Conservation (phyloP, 371 early-diverging fungal species). For the Capillidium rhysosporum region DNA sequence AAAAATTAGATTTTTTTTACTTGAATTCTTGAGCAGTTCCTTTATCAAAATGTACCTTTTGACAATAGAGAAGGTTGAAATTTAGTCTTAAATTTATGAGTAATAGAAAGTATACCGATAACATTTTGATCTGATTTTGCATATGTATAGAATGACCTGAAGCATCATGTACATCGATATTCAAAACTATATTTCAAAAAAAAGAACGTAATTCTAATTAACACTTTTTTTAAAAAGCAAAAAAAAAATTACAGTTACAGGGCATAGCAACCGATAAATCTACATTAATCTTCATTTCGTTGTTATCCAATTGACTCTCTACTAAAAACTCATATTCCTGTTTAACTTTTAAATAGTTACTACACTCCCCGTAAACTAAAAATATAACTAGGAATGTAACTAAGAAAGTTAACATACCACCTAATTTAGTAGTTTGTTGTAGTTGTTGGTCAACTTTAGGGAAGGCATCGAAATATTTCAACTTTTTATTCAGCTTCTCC, state of each 20-base stretch:
- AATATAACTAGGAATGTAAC: constrained; percentile 37
- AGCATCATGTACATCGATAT: constrained; percentile 21
- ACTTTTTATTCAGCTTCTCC: constrained; percentile 10
- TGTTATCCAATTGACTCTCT: constrained; percentile 37
- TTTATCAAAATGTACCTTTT: constrained; percentile 22
- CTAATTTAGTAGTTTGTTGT: constrained; percentile 48
- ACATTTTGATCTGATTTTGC: constrained; percentile 16
- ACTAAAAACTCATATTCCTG: constrained; percentile 60
- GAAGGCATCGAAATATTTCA: constrained; percentile 53
- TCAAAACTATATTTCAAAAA: constrained; percentile 11
- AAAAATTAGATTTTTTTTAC: constrained; percentile 9
- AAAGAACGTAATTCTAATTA: too few species aligned
- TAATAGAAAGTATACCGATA: constrained; percentile 17
- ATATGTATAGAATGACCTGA: constrained; percentile 21
- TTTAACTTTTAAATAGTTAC: constrained; percentile 30
- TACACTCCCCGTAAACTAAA: constrained; percentile 41
- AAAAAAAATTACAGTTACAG: constrained; percentile 34
- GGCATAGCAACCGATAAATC: constrained; percentile 80
- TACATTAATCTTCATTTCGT: constrained; percentile 53
- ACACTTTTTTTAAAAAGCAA: not conserved
- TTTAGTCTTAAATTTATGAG: not conserved
- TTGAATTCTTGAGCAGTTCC: constrained; percentile 16
- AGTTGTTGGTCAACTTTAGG: constrained; percentile 69
- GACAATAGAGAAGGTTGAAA: not conserved
- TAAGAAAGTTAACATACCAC: constrained; percentile 55